A percentile compares a stretch with the other conserved stretches of the same genome.
Conservation (phyloP, 371 early-diverging fungal genomes). For the Phascolomyces articulosus region DNA sequence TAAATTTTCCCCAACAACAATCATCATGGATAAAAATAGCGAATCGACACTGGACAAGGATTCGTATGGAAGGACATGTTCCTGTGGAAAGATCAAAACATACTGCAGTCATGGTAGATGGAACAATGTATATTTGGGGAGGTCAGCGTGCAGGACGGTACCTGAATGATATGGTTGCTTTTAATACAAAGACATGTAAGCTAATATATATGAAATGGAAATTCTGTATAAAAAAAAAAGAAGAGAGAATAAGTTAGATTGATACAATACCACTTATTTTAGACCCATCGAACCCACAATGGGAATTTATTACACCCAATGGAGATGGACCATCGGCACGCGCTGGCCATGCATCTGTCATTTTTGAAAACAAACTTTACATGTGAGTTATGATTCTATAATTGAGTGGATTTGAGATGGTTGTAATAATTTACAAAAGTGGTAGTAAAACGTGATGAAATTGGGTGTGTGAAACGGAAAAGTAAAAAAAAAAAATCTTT, state of each 20-base stretch:
- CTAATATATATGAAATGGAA: too few relatives aligned
- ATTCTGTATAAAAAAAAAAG: not conserved
- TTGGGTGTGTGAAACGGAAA: too few relatives aligned
- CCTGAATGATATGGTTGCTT: slow-evolving; percentile 69
- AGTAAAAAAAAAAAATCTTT: not conserved
- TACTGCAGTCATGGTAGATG: slow-evolving; percentile 62
- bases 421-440: too few relatives aligned
- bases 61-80: slow-evolving; percentile 56
- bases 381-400: slow-evolving; percentile 45
- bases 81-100: slow-evolving; percentile 75
- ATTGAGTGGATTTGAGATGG: too few relatives aligned
- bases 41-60: slow-evolving; percentile 56
- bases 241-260: too few relatives aligned
- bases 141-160: slow-evolving; percentile 72
- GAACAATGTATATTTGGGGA: slow-evolving; percentile 74
- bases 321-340: slow-evolving; percentile 61
- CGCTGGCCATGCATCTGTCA: slow-evolving; percentile 61
- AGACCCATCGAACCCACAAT: slow-evolving; percentile 26
- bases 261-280: not conserved
- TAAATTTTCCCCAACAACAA: too few relatives aligned
- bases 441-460: too few relatives aligned
- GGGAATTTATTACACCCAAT: slow-evolving; percentile 54
- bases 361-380: slow-evolving; percentile 62
- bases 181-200: slow-evolving; percentile 67
- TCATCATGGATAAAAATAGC: not conserved